phyloP scores from a whole-genome alignment of 2,329 filamentous ascomycete genomes.

The Polychaeton citri region DNA sequence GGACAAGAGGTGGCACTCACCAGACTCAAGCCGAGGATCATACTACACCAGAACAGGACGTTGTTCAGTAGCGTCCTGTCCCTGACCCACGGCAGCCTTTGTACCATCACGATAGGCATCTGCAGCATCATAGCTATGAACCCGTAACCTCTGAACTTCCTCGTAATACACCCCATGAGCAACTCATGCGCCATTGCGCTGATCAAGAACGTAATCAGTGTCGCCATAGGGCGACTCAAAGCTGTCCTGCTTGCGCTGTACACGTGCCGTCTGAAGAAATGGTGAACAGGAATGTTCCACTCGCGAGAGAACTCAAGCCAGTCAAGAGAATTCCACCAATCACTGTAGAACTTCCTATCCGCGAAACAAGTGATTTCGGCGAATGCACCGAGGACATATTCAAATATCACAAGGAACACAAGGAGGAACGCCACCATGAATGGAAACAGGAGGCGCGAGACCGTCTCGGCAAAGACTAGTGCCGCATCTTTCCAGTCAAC shows the following conservation, averaged over 20 bases:
- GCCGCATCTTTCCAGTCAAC: conserved; percentile 48
- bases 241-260: conserved; percentile 70
- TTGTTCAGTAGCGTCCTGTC: conserved; percentile 62
- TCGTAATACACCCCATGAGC: conserved; percentile 95
- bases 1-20: conserved; percentile 8
- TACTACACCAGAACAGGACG: conserved; percentile 17
- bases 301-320: conserved; percentile 94
- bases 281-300: conserved; percentile 97
- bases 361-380: conserved; percentile 77
- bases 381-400: conserved; percentile 88
- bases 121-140: conserved; percentile 94
- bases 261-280: conserved; percentile 87
- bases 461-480: conserved; percentile 76
- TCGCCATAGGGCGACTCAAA: conserved; percentile 65
- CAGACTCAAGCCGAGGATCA: conserved; percentile 24
- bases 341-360: conserved; percentile 82
- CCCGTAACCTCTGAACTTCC: conserved; percentile 89
- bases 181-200: conserved; percentile 84
- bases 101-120: conserved; percentile 84
- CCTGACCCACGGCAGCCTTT: conserved; percentile 61
- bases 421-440: conserved; percentile 95
- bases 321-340: conserved; percentile 63
- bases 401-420: conserved; percentile 96
- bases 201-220: conserved; percentile 81
- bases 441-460: conserved; percentile 83